Conservation (phyloP, 495 filamentous ascomycete species). For the Lepraria neglecta region DNA sequence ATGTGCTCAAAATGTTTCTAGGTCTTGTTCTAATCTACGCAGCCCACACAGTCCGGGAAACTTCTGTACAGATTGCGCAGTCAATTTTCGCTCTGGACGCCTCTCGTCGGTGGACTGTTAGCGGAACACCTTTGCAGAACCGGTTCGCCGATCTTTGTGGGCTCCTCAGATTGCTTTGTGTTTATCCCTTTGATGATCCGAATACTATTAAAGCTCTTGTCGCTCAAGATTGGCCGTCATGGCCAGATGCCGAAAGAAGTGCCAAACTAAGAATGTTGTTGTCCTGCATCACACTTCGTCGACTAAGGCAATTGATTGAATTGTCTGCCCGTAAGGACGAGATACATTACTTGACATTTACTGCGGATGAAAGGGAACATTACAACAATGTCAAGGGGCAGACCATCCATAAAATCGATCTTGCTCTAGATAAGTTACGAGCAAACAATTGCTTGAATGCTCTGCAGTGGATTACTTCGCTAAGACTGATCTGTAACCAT, state of each 20-base stretch:
- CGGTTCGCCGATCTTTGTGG: conserved; percentile 34
- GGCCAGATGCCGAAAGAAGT: conserved; percentile 32
- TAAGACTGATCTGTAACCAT: conserved; percentile 41
- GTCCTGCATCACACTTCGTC: conserved; percentile 33
- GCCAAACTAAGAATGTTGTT: conserved; percentile 36
- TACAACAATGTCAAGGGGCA: conserved; percentile 29
- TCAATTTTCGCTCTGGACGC: conserved; percentile 35
- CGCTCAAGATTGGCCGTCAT: conserved; percentile 31
- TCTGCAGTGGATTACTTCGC: conserved; percentile 38
- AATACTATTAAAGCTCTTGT: conserved; percentile 35
- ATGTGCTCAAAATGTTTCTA: neutral
- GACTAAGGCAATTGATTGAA: conserved; percentile 33
- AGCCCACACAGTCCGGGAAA: conserved; percentile 42
- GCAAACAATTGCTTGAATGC: conserved; percentile 30
- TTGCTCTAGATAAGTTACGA: conserved; percentile 6
- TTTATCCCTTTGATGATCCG: conserved; percentile 36
- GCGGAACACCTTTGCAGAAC: conserved; percentile 43
- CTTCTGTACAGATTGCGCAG: conserved; percentile 31
- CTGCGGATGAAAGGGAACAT: conserved; percentile 26
- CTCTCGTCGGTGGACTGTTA: conserved; percentile 39
- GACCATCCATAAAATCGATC: conserved; percentile 28
- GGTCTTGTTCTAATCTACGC: neutral
- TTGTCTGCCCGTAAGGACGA: conserved; percentile 32
- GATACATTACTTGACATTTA: conserved; percentile 30
- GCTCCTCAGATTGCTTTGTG: conserved; percentile 38